These are phyloP conservation scores for Dendrocalamus sinicus DNA, from an alignment of 176 grass and related monocot species.

Conservation along the genomic window DNA sequence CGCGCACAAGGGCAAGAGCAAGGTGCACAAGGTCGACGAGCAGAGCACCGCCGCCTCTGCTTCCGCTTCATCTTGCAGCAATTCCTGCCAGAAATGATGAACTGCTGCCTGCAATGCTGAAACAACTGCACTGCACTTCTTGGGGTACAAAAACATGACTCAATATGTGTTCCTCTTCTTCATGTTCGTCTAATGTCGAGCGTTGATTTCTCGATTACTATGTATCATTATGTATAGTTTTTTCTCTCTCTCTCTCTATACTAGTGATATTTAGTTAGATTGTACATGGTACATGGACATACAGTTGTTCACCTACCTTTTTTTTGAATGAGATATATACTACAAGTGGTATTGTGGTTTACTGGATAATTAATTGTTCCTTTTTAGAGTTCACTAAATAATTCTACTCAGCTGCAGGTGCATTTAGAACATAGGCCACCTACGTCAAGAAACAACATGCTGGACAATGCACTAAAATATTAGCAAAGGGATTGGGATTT, in stretches of 20 bases:
- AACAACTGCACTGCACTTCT: background rate
- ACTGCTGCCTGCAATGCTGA: background rate
- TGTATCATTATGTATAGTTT: background rate
- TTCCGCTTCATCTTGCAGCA: background rate
- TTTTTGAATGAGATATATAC: background rate
- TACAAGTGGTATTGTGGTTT: background rate
- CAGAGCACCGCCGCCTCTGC: constrained; percentile 35
- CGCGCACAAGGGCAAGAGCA: constrained; percentile 51
- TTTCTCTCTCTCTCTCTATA: background rate
- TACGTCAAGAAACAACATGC: background rate
- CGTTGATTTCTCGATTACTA: background rate
- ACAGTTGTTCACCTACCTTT: background rate
- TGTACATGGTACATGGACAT: constrained; percentile 9
- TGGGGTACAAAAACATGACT: background rate
- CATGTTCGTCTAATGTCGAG: background rate
- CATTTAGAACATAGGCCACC: background rate
- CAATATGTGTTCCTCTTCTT: background rate
- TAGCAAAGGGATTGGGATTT: background rate
- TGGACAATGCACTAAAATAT: background rate
- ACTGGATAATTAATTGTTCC: background rate
- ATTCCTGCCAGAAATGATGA: constrained; percentile 30
- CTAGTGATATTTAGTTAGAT: background rate
- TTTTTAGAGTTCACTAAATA: background rate
- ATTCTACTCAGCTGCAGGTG: background rate
- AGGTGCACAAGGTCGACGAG: constrained; percentile 39